Base-by-base conservation (phyloP, 2,329 filamentous ascomycete species). In the Fusarium camptoceras region DNA sequence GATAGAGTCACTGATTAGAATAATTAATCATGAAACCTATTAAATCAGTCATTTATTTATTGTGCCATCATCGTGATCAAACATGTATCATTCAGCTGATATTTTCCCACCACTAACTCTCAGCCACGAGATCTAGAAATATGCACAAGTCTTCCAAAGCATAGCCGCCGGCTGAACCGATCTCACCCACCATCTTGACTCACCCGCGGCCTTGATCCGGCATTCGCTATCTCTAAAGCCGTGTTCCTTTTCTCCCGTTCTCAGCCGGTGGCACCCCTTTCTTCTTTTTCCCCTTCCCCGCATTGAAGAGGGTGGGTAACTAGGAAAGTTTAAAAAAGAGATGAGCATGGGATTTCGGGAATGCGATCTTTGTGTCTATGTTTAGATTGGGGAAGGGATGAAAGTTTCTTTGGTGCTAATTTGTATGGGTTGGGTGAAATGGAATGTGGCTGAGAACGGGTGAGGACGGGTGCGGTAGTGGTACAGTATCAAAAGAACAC, bases 1-100 rank as follows among this genome's bases (percentile, higher is more conserved):
- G 70, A 74, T 75, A 73, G 72, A 72, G 37, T 70, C 51, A 66
- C 51, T 69, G 59, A 64, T 68, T 70, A 71, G 68, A 71, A 68
- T 65, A 73, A 55, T 69, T 65, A 66, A 72, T 67, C 65, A 69
- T 62, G 54, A 66, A 66, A 60, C 64, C 50, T 59, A 56, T 59
- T 56, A 53, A 41, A 53, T 37, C n/a, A 59, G 30, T 50, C 27
- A 25, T 9, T 28, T 25, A 14, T 11, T 9, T 6, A 22, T 28
- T 15, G 8, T 31, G 11, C 15, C 31, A 34, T 25, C 55, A 27
- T 28, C 24, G 39, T 62, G 46, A 62, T 24, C 16, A 25, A 50
- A 14, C 11, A 31, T 20, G 10, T n/a, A 24, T 16, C 20, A 8
- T 30, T 18, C 31, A 24, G 28, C 11, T 16, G 18, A 7, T 41